Evolutionary conservation across 2,329 filamentous ascomycete species (phyloP).

Genomic region (Fusarium poae): DNA sequence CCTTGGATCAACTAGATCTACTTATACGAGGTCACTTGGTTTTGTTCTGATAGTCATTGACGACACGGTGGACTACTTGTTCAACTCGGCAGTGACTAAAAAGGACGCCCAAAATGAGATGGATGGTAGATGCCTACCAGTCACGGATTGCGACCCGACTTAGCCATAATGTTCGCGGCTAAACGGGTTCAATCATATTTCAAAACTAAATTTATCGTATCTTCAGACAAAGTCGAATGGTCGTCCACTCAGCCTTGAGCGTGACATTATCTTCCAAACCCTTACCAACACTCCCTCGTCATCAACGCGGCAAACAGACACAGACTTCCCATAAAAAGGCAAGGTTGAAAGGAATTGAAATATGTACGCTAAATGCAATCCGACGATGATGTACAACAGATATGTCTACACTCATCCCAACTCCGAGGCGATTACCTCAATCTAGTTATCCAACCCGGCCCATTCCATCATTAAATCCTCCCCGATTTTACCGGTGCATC

Average conservation of each 20-base stretch:
- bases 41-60: no score
- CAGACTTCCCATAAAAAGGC: background rate
- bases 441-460: conserved; percentile 12
- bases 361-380: conserved; percentile 28
- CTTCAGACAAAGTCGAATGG: conserved; percentile 1
- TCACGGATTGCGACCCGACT: background rate
- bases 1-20: fast-evolving
- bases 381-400: background rate
- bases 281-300: background rate
- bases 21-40: background rate
- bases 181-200: background rate
- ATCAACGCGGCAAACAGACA: background rate
- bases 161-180: background rate
- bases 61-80: background rate
- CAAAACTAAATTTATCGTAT: background rate
- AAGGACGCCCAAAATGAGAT: background rate
- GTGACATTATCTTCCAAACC: background rate
- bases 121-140: background rate
- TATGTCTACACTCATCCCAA: conserved; percentile 15
- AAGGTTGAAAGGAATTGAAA: background rate
- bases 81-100: background rate
- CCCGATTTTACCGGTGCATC: background rate
- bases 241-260: conserved; percentile 1
- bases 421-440: conserved; percentile 30
- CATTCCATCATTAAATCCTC: conserved; percentile 18